phyloP scores from a whole-genome alignment of 176 grass and related monocot genomes.

The Hordeum marinum region DNA sequence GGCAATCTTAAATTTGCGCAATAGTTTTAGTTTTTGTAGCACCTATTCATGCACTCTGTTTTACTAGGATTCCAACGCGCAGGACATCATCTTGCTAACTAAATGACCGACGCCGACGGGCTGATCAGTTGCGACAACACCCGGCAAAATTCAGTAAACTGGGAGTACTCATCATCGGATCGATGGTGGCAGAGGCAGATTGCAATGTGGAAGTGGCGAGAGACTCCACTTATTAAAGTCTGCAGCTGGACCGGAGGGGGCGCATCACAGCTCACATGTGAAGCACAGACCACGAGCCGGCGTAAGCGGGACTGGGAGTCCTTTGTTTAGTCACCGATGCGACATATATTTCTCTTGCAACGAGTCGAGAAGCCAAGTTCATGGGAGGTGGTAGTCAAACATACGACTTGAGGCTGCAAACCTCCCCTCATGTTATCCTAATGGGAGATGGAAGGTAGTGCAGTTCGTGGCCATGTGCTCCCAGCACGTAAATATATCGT shows the following conservation, averaged over 20 bases:
- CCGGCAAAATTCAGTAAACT: neutral
- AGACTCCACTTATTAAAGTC: neutral
- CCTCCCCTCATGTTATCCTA: neutral
- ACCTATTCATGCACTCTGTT: too few relatives aligned
- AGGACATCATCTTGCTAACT: too few relatives aligned
- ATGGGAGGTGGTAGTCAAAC: slow-evolving; percentile 14
- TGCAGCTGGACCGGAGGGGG: neutral
- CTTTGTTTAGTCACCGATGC: neutral
- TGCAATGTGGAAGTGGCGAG: neutral
- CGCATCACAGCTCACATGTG: slow-evolving; percentile 6
- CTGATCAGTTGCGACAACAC: neutral
- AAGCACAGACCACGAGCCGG: neutral
- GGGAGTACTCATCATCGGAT: neutral
- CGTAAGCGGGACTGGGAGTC: neutral
- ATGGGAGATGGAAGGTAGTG: neutral
- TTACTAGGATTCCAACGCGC: too few relatives aligned
- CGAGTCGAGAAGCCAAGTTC: neutral
- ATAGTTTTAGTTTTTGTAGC: too few relatives aligned
- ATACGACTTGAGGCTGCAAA: neutral
- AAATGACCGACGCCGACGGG: neutral
- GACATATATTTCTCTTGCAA: neutral
- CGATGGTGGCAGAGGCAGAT: neutral
- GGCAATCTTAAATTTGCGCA: too few relatives aligned
- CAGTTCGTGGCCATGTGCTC: neutral
- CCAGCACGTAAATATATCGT: too few relatives aligned